Conservation (phyloP, 441 rosid species). For the Hura crepitans region DNA sequence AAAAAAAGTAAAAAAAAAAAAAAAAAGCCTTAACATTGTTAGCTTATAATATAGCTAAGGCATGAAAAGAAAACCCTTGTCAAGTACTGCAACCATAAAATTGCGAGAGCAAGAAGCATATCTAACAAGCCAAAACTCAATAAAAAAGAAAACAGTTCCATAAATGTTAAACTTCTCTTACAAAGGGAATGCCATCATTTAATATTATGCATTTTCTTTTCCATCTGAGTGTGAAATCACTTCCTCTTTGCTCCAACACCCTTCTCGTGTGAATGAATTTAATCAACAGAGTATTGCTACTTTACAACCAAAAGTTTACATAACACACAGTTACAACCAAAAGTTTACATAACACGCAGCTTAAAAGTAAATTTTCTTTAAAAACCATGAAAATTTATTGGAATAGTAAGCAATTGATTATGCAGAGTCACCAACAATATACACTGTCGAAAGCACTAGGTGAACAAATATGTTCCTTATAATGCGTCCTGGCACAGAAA, state of each 20-base stretch:
- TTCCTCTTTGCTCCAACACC: neutral
- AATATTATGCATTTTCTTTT: neutral
- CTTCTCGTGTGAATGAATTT: neutral
- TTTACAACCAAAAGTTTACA: neutral
- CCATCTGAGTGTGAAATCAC: neutral
- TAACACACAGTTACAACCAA: neutral
- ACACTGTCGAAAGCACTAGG: neutral
- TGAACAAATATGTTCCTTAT: neutral
- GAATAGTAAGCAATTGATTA: neutral
- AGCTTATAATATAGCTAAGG: neutral
- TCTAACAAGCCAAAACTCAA: neutral
- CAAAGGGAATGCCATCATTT: neutral
- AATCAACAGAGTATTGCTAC: neutral
- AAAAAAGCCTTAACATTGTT: neutral
- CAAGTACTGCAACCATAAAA: neutral
- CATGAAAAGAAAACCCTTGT: neutral
- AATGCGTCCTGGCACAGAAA: neutral
- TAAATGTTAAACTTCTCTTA: neutral
- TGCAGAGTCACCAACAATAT: neutral
- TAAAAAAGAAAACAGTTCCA: neutral
- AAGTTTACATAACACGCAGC: neutral
- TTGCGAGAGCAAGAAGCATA: neutral
- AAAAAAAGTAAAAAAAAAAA: too few relatives aligned
- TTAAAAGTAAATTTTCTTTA: neutral
- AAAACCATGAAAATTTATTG: neutral